Evolutionary conservation across 768 basidiomycete species (phyloP).

Genomic region (Kwoniella shandongensis): DNA sequence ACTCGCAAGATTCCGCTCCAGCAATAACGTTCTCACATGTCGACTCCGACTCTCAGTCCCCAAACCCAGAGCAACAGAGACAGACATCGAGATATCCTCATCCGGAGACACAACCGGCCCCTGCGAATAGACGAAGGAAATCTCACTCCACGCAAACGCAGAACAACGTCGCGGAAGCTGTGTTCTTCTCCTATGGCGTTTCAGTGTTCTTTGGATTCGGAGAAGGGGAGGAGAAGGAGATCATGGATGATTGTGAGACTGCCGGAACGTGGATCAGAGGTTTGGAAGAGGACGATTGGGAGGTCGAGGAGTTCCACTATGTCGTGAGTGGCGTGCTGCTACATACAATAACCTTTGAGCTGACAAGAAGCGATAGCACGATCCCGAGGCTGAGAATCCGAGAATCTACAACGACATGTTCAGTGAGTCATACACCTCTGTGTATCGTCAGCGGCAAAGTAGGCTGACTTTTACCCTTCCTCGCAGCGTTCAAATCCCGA

Average conservation of each 20-base stretch:
- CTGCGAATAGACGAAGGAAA: slow-evolving; percentile 58
- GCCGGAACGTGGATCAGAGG: slow-evolving; percentile 69
- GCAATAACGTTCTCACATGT: too few relatives aligned
- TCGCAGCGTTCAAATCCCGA: slow-evolving; percentile 79
- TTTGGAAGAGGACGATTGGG: slow-evolving; percentile 73
- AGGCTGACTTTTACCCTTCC: not conserved
- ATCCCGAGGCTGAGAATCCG: slow-evolving; percentile 77
- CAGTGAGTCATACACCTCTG: slow-evolving; percentile 60
- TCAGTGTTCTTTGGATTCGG: slow-evolving; percentile 85
- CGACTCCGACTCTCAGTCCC: too few relatives aligned
- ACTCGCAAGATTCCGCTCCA: not conserved
- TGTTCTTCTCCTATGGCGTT: slow-evolving; percentile 69
- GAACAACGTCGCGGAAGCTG: slow-evolving; percentile 53
- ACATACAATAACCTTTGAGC: too few relatives aligned
- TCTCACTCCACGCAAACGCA: slow-evolving; percentile 22
- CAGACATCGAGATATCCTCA: slow-evolving; percentile 6
- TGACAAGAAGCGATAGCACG: slow-evolving; percentile 61
- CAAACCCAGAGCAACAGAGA: too few relatives aligned
- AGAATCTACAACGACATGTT: slow-evolving; percentile 96
- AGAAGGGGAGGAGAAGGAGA: slow-evolving; percentile 73
- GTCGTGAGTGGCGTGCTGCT: slow-evolving; percentile 59
- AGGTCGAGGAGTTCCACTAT: slow-evolving; percentile 90
- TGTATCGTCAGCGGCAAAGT: not conserved
- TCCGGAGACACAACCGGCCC: slow-evolving; percentile 58
- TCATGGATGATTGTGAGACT: slow-evolving; percentile 76